These are phyloP conservation scores for Microsporum canis DNA, from an alignment of 2,329 filamentous ascomycete genomes.

Conservation along the genomic window DNA sequence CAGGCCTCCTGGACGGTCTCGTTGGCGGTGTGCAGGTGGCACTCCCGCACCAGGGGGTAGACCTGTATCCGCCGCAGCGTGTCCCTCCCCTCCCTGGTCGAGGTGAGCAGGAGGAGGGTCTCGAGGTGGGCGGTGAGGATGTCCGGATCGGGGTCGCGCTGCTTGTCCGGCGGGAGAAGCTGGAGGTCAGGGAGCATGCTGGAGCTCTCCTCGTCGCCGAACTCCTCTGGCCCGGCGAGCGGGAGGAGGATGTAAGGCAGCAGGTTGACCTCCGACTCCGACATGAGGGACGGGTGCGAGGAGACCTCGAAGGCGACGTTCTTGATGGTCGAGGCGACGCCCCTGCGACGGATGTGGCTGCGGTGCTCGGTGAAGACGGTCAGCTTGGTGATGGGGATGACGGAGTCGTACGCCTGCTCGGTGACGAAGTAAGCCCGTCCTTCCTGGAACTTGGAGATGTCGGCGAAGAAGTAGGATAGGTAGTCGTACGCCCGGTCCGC, in stretches of 20 bases:
- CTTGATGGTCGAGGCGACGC: conserved; percentile 94
- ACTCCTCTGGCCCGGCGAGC: conserved; percentile 78
- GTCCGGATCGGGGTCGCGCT: conserved; percentile 61
- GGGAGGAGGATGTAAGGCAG: conserved; percentile 82
- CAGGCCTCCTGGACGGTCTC: conserved; percentile 73
- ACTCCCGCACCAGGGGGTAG: conserved; percentile 80
- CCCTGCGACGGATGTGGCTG: conserved; percentile 70
- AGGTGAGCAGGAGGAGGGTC: conserved; percentile 72
- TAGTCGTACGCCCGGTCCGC: conserved; percentile 60
- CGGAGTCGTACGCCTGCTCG: conserved; percentile 62
- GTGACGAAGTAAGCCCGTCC: conserved; percentile 64
- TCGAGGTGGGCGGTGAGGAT: conserved; percentile 84
- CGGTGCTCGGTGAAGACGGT: conserved; percentile 88
- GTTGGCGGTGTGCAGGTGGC: conserved; percentile 65
- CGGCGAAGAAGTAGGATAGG: conserved; percentile 85
- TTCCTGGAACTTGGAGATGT: conserved; percentile 70
- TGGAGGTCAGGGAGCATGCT: conserved; percentile 85
- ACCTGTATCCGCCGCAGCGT: conserved; percentile 64
- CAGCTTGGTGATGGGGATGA: conserved; percentile 85
- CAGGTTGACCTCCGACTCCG: conserved; percentile 62
- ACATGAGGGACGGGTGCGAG: conserved; percentile 59
- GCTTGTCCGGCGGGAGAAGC: conserved; percentile 78
- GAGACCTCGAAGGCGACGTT: conserved; percentile 77
- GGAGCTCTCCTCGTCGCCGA: conserved; percentile 72
- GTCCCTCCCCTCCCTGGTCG: conserved; percentile 63